Base-by-base conservation (phyloP, 2,329 filamentous ascomycete species). In the Fusarium ambrosium region DNA sequence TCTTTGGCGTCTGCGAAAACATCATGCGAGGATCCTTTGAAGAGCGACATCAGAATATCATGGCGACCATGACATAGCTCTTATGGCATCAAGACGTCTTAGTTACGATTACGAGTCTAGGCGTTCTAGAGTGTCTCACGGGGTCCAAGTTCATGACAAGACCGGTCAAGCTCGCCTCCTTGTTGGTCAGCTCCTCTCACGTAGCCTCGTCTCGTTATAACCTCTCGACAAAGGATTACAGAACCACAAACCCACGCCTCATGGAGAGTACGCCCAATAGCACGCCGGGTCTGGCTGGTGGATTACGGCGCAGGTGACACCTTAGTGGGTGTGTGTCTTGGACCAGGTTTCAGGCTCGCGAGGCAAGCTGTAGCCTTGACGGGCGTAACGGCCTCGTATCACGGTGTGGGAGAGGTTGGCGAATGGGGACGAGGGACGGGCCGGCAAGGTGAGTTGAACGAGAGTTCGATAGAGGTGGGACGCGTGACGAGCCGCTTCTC, bases 371-470 rank as follows among this genome's bases (percentile, higher is more conserved):
- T 55, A 75, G 67, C 66, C 55, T 68, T 18, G 63, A 58, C 61
- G 69, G 64, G 71, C 71, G 62, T 65, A 43, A 45, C 62, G 45
- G 64, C 55, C 77, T 78, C 75, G 77, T 78, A 78, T 77, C 68
- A 64, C 43, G 6, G 65, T 56, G 65, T 56, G 66, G 51, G 64
- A 66, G 64, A 65, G 10, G 29, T 53, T 51, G 67, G 66, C 71
- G 73, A 78, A 79, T 78, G 67, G 51, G 59, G 32, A 27, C 55
- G 62, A 65, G 62, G 71, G 62, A 70, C 61, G 66, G 64, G 58
- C 69, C 68, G 76, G 56, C 37, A 55, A 67, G 59, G 62, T 68
- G 62, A 64, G 64, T 70, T 68, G 62, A 70, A 37, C 45, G 32
- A 51, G 55, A 48, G 36, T 65, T 53, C 66, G 29, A 39, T 51